Evolutionary conservation across 2,329 filamentous ascomycete genomes (phyloP).

Genomic region (Penicillium rolfsii): DNA sequence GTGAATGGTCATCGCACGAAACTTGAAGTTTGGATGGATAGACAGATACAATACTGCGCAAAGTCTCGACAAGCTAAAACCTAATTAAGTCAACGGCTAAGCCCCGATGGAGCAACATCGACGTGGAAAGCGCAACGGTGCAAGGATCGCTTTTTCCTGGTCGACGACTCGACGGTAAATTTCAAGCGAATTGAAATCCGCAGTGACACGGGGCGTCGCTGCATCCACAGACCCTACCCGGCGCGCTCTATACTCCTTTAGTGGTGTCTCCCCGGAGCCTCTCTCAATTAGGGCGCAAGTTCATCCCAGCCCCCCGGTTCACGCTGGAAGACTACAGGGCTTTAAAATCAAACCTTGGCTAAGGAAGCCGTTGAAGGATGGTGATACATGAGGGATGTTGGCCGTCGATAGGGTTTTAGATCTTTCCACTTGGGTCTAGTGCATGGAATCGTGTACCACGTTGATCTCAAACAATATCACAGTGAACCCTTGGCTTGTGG

Average conservation of each 20-base stretch:
- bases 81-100: background rate
- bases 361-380: background rate
- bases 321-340: background rate
- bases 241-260: slow-evolving; percentile 8
- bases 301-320: background rate
- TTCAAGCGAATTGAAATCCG: slow-evolving; percentile 4
- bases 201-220: background rate
- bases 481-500: background rate
- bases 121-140: background rate
- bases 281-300: background rate
- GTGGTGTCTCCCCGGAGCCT: slow-evolving; percentile 13
- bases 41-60: background rate
- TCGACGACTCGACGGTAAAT: background rate
- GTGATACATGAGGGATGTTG: background rate
- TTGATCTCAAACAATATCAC: background rate
- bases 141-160: background rate
- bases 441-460: background rate
- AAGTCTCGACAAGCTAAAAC: background rate
- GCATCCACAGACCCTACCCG: slow-evolving; percentile 7
- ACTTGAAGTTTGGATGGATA: background rate
- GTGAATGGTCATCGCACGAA: background rate
- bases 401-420: background rate
- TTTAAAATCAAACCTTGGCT: background rate
- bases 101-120: background rate
- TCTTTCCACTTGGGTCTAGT: background rate